phyloP scores from a whole-genome alignment of 345 rosid species.

The Salix suchowensis region DNA sequence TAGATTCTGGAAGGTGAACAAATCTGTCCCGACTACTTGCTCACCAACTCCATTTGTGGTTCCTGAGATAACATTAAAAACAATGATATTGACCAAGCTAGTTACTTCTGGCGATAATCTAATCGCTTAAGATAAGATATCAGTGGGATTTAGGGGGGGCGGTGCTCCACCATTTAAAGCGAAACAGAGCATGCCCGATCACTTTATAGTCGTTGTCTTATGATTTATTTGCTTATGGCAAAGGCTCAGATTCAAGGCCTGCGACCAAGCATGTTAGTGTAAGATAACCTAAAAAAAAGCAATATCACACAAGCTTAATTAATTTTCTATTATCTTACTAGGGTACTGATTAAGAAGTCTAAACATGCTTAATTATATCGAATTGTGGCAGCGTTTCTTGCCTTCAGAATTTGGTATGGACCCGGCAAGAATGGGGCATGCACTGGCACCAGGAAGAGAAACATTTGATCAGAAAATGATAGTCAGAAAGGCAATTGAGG shows the following conservation, averaged over 20 bases:
- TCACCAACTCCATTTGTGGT: no score
- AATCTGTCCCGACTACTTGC: no score
- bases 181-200: neutral
- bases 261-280: neutral
- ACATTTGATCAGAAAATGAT: slow-evolving; percentile 76
- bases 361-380: neutral
- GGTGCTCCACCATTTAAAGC: neutral
- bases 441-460: slow-evolving; percentile 73
- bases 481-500: slow-evolving; percentile 70
- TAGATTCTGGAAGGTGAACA: no score
- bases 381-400: slow-evolving; percentile 50
- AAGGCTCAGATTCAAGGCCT: neutral
- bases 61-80: neutral
- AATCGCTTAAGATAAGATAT: neutral
- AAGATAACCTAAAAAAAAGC: neutral
- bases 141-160: no score
- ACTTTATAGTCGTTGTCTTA: neutral
- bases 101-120: neutral
- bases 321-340: neutral
- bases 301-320: neutral
- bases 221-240: neutral
- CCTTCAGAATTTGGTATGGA: slow-evolving; percentile 94
- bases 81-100: neutral
- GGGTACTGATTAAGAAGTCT: neutral
- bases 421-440: slow-evolving; percentile 65